Base-by-base conservation (phyloP, 1,139 yeast genomes). In the Spencermartinsiella ligniputridi region DNA sequence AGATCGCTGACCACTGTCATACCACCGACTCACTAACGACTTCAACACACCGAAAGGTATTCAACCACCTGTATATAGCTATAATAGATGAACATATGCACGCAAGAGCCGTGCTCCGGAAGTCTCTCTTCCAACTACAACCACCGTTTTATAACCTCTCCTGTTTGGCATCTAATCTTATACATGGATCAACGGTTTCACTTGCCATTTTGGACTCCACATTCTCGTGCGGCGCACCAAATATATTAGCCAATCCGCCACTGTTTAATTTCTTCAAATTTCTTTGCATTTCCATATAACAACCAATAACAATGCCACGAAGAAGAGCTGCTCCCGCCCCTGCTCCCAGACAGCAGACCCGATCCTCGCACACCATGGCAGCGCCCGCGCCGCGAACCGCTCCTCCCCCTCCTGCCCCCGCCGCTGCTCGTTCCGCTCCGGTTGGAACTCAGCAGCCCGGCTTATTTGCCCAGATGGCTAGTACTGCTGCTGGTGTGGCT, bases 401-500 rank as follows among this genome's bases (percentile, higher is more conserved):
- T 22, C 62, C 68, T 48, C 68, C 73, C 40, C 70, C 76, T 30
- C 67, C 69, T 38, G 66, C 69, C 34, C 63, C 68, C 37, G 66
- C 67, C 37, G 52, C 67, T 52, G 54, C 61, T 41, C 52, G 57
- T 30, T 52, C 56, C 50, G 69, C 70, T 47, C 64, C 70, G 25
- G 62, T 65, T 30, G 65, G 64, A 30, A 70, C 71, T 42, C 77
- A 70, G 49, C 86, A 80, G 64, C 97, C 98, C 42, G 97, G 97
- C 57, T 63, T 92, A 65, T 90, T 92, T 62, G 86, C 94, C 49
- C 96, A 92, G 70, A 92, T 92, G 97, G 97, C 97, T 25, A 76
- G 95, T 37, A 92, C 98, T 45, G 98, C 98, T 49, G 98, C 97
- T 44, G 98, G 98, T 79, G 98, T 92, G 32, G 98, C 97, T 42